Base-by-base conservation (phyloP, 2,329 filamentous ascomycete genomes). In the Tolypocladium ovalisporum region DNA sequence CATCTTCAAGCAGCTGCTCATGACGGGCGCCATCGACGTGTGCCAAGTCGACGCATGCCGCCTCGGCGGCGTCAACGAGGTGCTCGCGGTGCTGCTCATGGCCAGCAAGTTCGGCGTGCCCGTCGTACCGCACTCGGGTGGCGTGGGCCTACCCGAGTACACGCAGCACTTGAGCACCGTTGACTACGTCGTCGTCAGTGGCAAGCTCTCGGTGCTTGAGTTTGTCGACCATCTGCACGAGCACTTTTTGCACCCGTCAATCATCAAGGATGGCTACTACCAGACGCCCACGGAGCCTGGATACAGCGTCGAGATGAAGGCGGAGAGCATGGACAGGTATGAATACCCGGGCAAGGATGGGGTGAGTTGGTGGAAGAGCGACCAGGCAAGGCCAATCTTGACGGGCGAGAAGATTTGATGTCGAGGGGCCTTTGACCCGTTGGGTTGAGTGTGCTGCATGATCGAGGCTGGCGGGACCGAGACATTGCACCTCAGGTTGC, bases 151-250 rank as follows among this genome's bases (percentile, higher is more conserved):
- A 61, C 90, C 91, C 40, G 92, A 97, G 74, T 96, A 96, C 76
- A 96, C 92, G 0, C 90, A 96, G 77, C 91, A 96, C 73, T 75
- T 96, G 60, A 90, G 85, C 73, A 96, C 90, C 17, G 94, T 97
- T 63, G 92, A 97, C 74, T 96, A 96, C 66, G 89, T 96, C 4
- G 87, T 87, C 51, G 90, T 96, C 1, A 87, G 81, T 60, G 91
- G 89, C 22, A 89, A 91, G 79, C 81, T 85, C 68, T 89, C 85
- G 29, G 83, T 96, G 52, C 76, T 96, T 58, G 92, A 97, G 77
- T 96, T 92, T 72, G 90, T 96, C 29, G 91, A 96, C 70, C 90
- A 96, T 73, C 75, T 96, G 67, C 92, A 96, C 73, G 91, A 96
- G 80, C 91, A 96, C 75, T 96, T 96, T 71, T 76, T 90, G 67